A percentile compares a stretch with the other conserved stretches of the same genome.
Conservation (phyloP, 805 yeast genomes). For the Candida nanaspora region DNA sequence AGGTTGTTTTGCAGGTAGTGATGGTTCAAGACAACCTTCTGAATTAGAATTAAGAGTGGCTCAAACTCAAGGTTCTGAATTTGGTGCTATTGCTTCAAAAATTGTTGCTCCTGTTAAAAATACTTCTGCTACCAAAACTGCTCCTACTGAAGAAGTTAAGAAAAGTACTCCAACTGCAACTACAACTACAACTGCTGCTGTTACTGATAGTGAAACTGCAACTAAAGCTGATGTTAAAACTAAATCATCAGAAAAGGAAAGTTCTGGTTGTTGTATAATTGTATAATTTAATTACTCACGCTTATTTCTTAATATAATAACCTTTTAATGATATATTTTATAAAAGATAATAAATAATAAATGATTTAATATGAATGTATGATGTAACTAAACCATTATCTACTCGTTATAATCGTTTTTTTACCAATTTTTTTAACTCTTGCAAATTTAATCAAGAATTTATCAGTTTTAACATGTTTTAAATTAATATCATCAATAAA, state of each 20-base stretch:
- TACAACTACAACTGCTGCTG: constrained; percentile 1
- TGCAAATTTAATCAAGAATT: constrained; percentile 57
- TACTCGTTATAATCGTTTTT: constrained; percentile 15
- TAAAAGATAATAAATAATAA: background rate
- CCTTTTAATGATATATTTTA: no score
- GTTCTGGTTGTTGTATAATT: constrained; percentile 23
- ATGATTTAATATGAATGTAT: background rate
- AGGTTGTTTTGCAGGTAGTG: constrained; percentile 69
- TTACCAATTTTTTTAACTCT: constrained; percentile 42
- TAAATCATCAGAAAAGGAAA: constrained; percentile 14
- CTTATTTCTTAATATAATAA: no score
- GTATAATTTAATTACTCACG: constrained; percentile 13
- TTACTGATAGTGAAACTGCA: constrained; percentile 3
- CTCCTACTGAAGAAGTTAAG: constrained; percentile 6
- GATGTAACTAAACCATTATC: constrained; percentile 1
- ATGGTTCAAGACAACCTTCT: constrained; percentile 66
- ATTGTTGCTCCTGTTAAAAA: constrained; percentile 7
- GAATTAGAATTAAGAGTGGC: constrained; percentile 60
- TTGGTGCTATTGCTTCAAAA: constrained; percentile 38
- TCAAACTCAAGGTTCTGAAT: constrained; percentile 58
- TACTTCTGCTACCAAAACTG: constrained; percentile 3
- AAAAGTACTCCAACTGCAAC: constrained; percentile 6
- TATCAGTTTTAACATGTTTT: constrained; percentile 47
- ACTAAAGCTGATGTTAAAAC: constrained; percentile 9
- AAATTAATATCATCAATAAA: constrained; percentile 53